These are phyloP conservation scores for Clavispora asparagi DNA, from an alignment of 805 yeast genomes.

Conservation along the genomic window DNA sequence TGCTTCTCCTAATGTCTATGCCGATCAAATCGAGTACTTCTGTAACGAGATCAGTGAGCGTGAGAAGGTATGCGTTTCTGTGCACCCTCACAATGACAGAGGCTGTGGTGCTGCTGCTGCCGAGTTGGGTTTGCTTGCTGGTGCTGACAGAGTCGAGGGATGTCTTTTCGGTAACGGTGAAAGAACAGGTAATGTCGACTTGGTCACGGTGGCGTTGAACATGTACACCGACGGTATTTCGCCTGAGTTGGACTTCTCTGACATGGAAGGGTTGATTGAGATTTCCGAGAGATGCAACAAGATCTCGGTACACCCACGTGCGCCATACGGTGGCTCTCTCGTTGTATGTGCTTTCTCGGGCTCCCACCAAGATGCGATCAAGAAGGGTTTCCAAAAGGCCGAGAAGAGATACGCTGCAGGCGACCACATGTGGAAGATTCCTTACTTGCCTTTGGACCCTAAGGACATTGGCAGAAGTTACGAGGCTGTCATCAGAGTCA, in stretches of 20 bases:
- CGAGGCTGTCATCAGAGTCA: conserved; percentile 86
- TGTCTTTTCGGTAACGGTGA: conserved; percentile 84
- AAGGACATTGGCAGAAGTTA: conserved; percentile 79
- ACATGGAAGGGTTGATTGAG: conserved; percentile 60
- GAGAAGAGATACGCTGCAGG: conserved; percentile 32
- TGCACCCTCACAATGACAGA: conserved; percentile 81
- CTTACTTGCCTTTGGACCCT: conserved; percentile 82
- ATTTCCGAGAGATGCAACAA: conserved; percentile 76
- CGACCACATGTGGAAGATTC: conserved; percentile 58
- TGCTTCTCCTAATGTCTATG: conserved; percentile 78
- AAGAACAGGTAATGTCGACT: conserved; percentile 82
- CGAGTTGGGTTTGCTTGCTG: conserved; percentile 75
- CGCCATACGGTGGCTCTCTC: conserved; percentile 79
- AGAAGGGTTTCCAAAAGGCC: conserved; percentile 64
- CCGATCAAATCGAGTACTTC: conserved; percentile 80
- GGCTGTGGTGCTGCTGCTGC: conserved; percentile 91
- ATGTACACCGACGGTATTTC: conserved; percentile 73
- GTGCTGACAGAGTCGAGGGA: conserved; percentile 84
- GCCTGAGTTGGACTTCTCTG: conserved; percentile 68
- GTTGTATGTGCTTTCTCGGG: conserved; percentile 84
- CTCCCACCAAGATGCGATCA: conserved; percentile 85
- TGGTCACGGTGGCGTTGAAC: conserved; percentile 72
- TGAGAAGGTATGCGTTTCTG: conserved; percentile 65
- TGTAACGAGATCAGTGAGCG: conserved; percentile 58
- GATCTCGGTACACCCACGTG: conserved; percentile 71